phyloP scores from a whole-genome alignment of 371 early-diverging fungal genomes.

The Paraphysoderma sedebokerense region DNA sequence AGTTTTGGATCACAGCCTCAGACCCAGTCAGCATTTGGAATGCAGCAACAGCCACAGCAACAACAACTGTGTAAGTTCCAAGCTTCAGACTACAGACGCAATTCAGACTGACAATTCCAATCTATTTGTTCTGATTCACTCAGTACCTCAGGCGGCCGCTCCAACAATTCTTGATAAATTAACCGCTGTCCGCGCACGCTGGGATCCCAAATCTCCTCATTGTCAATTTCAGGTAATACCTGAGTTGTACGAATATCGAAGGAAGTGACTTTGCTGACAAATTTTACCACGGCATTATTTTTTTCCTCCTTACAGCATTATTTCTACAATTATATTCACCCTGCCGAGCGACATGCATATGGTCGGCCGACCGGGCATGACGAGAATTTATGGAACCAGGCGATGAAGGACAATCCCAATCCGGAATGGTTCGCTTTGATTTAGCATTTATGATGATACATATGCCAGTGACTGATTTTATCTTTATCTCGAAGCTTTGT shows the following conservation, averaged over 20 bases:
- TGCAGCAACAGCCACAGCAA: too few relatives aligned
- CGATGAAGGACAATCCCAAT: conserved; percentile 66
- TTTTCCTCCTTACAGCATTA: conserved; percentile 31
- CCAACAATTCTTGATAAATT: too few relatives aligned
- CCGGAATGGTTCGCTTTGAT: conserved; percentile 34
- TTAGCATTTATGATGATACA: neutral
- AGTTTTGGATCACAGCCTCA: too few relatives aligned
- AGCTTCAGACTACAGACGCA: too few relatives aligned
- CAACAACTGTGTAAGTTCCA: too few relatives aligned
- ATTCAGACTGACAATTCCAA: too few relatives aligned
- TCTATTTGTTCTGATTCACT: too few relatives aligned
- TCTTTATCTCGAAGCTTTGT: conserved; percentile 39
- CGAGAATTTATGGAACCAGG: conserved; percentile 57
- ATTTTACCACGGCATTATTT: neutral
- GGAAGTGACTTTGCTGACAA: neutral
- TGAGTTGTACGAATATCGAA: neutral
- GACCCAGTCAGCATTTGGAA: too few relatives aligned
- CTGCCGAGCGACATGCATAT: conserved; percentile 57
- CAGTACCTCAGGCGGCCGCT: too few relatives aligned
- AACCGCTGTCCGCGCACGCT: conserved; percentile 50
- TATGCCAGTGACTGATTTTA: neutral
- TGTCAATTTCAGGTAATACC: conserved; percentile 58
- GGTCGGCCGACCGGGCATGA: conserved; percentile 53
- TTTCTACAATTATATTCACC: conserved; percentile 76
- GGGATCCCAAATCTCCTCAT: conserved; percentile 58